Conservation (phyloP, 2,329 filamentous ascomycete genomes). For the Botrytis elliptica region DNA sequence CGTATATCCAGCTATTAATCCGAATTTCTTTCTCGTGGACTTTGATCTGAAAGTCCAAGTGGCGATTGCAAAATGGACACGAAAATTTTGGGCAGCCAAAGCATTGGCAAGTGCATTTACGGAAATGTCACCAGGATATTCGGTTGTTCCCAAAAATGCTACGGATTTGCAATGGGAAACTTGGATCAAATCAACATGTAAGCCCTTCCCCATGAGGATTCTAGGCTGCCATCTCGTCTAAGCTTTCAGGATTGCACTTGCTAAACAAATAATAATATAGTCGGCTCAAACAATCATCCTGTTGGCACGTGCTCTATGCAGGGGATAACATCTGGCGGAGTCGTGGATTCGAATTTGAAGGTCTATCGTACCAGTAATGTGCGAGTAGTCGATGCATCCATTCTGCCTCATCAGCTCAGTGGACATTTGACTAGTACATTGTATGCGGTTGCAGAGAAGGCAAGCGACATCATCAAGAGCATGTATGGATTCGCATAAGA, state of each 20-base stretch:
- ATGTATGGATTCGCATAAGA: background rate
- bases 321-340: constrained; percentile 25
- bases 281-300: constrained; percentile 25
- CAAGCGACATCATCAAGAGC: constrained; percentile 25
- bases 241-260: background rate
- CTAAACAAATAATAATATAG: background rate
- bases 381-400: constrained; percentile 30
- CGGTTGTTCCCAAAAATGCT: constrained; percentile 20
- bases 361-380: constrained; percentile 29
- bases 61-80: constrained; percentile 24
- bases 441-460: constrained; percentile 30
- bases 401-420: constrained; percentile 25
- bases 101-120: constrained; percentile 5
- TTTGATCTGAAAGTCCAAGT: constrained; percentile 42
- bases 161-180: constrained; percentile 22
- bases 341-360: constrained; percentile 28
- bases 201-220: background rate
- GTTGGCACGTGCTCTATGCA: constrained; percentile 30
- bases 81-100: constrained; percentile 23
- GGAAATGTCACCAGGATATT: constrained; percentile 23
- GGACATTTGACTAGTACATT: constrained; percentile 28
- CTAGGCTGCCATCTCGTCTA: background rate
- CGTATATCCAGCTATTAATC: constrained; percentile 44
- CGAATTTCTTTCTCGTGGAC: constrained; percentile 45
- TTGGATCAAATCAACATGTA: constrained; percentile 23